Percentiles rank a stretch among this genome's conserved stretches.
phyloP scores from a whole-genome alignment of 768 basidiomycete genomes.

The Tricholomella constricta region DNA sequence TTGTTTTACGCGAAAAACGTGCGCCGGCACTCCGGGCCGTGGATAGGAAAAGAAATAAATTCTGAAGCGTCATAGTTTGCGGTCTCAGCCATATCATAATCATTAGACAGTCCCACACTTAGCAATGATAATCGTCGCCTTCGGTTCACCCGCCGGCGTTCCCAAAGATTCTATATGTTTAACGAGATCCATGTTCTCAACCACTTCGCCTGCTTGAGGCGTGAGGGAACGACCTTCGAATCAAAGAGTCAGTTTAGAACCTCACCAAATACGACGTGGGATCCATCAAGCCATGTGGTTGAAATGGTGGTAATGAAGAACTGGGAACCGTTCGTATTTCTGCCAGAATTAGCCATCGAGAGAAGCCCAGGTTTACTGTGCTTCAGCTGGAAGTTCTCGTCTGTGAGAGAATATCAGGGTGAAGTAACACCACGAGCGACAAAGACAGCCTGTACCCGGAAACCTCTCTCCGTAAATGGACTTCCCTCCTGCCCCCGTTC shows the following conservation, averaged over 20 bases:
- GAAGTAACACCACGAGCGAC: slow-evolving; percentile 33
- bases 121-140: slow-evolving; percentile 55
- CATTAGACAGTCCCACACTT: slow-evolving; percentile 18
- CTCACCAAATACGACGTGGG: slow-evolving; percentile 32
- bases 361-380: slow-evolving; percentile 68
- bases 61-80: slow-evolving; percentile 2
- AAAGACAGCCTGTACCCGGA: slow-evolving; percentile 47
- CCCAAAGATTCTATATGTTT: slow-evolving; percentile 56
- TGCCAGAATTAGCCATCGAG: slow-evolving; percentile 86
- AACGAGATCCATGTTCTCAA: slow-evolving; percentile 65
- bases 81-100: not conserved
- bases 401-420: slow-evolving; percentile 31
- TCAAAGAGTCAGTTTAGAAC: not conserved
- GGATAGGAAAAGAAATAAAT: not conserved
- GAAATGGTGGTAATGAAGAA: slow-evolving; percentile 80
- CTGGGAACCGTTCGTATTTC: slow-evolving; percentile 80
- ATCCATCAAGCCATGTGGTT: slow-evolving; percentile 62
- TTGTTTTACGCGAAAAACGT: too few relatives aligned
- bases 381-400: slow-evolving; percentile 79
- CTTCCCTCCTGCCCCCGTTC: slow-evolving; percentile 75
- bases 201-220: slow-evolving; percentile 52
- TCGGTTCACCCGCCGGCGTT: slow-evolving; percentile 38
- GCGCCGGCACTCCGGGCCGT: not conserved
- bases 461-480: slow-evolving; percentile 87
- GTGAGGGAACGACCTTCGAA: not conserved